Evolutionary conservation across 345 rosid genomes (phyloP).

Genomic region (Gossypium thurberi): DNA sequence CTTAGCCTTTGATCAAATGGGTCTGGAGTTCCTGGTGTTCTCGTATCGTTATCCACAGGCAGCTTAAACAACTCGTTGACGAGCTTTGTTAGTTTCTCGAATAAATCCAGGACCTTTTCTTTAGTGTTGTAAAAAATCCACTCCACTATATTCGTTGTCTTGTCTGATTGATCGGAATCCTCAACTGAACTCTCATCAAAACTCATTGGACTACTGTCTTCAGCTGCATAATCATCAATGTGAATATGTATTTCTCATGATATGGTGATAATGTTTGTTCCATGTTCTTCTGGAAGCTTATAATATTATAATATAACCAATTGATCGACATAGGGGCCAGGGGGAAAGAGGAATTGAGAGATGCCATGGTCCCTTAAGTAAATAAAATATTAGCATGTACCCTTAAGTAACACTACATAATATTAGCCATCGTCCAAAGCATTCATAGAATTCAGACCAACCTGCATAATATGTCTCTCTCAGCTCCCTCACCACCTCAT

Average conservation of each 20-base stretch:
- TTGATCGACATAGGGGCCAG: not conserved
- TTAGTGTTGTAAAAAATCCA: slow-evolving; percentile 36
- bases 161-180: slow-evolving; percentile 25
- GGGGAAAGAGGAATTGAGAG: not conserved
- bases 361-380: not conserved
- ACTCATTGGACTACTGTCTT: slow-evolving; percentile 17
- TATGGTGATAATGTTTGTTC: not conserved
- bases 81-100: slow-evolving; percentile 25
- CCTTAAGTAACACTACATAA: too few relatives aligned
- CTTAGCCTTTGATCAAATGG: slow-evolving; percentile 53
- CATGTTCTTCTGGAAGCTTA: not conserved
- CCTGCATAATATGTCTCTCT: slow-evolving; percentile 51
- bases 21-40: slow-evolving; percentile 11
- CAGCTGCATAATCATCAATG: slow-evolving; percentile 25
- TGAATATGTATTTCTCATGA: not conserved
- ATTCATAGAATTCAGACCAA: slow-evolving; percentile 18
- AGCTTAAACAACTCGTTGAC: slow-evolving; percentile 25
- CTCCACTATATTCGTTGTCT: slow-evolving; percentile 5
- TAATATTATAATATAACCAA: not conserved
- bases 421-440: not conserved
- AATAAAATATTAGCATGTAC: too few relatives aligned
- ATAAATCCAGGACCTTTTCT: slow-evolving; percentile 27
- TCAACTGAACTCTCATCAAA: slow-evolving; percentile 34
- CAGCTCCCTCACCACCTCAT: slow-evolving; percentile 69
- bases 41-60: slow-evolving; percentile 10